Evolutionary conservation across 176 grass and related monocot genomes (phyloP).

Genomic region (Oropetium thomaeum): DNA sequence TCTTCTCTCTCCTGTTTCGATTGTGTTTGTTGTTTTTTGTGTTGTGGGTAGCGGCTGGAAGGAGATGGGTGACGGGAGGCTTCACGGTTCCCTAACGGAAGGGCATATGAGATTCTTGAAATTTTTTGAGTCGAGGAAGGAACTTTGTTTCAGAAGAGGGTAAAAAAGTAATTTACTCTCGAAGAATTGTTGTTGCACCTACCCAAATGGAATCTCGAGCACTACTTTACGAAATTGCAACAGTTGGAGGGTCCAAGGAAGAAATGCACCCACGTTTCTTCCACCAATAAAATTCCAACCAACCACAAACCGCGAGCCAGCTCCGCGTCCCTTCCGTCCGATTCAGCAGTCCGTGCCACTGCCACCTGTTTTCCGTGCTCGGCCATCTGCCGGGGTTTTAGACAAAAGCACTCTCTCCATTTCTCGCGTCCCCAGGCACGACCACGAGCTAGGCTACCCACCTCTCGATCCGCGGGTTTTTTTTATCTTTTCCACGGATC

Average conservation of each 20-base stretch:
- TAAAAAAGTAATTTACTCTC: too few species aligned
- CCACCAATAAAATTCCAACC: constrained; percentile 36
- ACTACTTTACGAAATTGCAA: background rate
- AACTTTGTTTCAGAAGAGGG: too few species aligned
- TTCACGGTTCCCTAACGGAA: too few species aligned
- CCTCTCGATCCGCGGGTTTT: constrained; percentile 19
- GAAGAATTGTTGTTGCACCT: constrained; percentile 12
- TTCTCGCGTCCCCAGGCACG: constrained; percentile 33
- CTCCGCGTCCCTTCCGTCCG: background rate
- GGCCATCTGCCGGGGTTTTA: constrained; percentile 42
- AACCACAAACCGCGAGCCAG: constrained; percentile 3
- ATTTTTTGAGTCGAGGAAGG: too few species aligned
- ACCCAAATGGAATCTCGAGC: background rate
- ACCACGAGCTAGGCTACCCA: background rate
- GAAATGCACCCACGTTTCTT: constrained; percentile 22
- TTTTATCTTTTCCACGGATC: constrained; percentile 20
- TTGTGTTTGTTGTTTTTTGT: too few species aligned
- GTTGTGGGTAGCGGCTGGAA: too few species aligned
- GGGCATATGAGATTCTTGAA: too few species aligned
- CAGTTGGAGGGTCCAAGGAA: background rate
- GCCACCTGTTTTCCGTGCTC: constrained; percentile 36
- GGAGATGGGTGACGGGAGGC: too few species aligned
- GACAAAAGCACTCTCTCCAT: constrained; percentile 29
- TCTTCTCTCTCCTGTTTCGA: too few species aligned
- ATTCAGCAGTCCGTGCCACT: constrained; percentile 27